Evolutionary conservation across 2,329 filamentous ascomycete genomes (phyloP), one percentile per base, ranked within the genome.

Genomic region (Xylogone sp.): DNA sequence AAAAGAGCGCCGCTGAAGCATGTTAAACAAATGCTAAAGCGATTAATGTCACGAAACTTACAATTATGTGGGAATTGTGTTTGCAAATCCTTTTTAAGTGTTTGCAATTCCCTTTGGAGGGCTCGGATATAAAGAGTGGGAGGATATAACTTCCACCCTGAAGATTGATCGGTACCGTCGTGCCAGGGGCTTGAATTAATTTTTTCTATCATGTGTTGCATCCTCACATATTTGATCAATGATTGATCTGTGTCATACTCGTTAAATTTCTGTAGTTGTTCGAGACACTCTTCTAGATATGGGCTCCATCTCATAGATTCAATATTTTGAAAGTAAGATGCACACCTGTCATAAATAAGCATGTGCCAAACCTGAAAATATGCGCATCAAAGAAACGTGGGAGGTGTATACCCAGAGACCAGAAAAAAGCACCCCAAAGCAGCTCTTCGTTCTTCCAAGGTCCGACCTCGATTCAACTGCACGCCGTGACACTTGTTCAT

Each of bases 361-460:
- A 27, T 42, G n/a, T n/a, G n/a, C 12, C 10, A 13, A 39, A 12
- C 6, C 9, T 27, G 20, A 18, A 45, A 43, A 44, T 5, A 21
- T 24, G 8, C n/a, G 46, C 3, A 16, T 9, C 31, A 44, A 2
- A 16, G 19, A 6, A 21, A 9, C 9, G 31, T 43, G 18, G 24
- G 43, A 13, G 27, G 8, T 2, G 22, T 43, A 24, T 51, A 55
- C 53, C 46, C 45, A 16, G 53, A 55, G 21, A 24, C 39, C 18
- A 55, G 21, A 13, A 51, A 44, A 31, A 47, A 55, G 47, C 42
- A 46, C 0, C 48, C 48, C 31, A 55, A 16, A 4, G 43, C 47
- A 22, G 48, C 48, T 19, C 53, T 47, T 42, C 53, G 43, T 22
- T 55, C 53, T 39, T 55, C 53, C 43, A 55, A 44, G 13, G 51